Percentiles rank a stretch among this genome's conserved stretches.
These are phyloP conservation scores for Blastomyces gilchristii DNA, from an alignment of 2,329 filamentous ascomycete species.

Conservation along the genomic window DNA sequence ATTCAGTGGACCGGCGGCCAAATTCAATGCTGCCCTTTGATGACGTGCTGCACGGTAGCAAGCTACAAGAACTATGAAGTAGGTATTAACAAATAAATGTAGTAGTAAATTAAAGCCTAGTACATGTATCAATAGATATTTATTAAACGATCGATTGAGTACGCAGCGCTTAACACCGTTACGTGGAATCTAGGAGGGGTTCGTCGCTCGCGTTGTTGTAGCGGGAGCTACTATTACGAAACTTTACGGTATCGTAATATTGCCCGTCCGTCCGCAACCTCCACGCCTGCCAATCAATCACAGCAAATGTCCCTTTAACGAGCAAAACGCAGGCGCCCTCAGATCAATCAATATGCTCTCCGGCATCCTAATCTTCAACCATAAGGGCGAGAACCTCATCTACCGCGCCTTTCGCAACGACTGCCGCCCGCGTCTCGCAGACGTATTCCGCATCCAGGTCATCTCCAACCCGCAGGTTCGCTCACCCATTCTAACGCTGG, in stretches of 20 bases:
- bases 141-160: neutral
- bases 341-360: slow-evolving; percentile 58
- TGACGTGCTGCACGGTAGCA: neutral
- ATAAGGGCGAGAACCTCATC: slow-evolving; percentile 99
- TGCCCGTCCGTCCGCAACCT: neutral
- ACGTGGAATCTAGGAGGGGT: too few relatives aligned
- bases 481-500: slow-evolving; percentile 91
- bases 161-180: neutral
- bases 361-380: slow-evolving; percentile 95
- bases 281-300: neutral
- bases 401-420: slow-evolving; percentile 98
- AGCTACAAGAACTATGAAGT: neutral
- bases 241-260: slow-evolving; percentile 4
- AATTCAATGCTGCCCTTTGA: neutral
- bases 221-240: neutral
- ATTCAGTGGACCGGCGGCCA: neutral
- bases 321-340: neutral
- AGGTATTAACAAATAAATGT: neutral
- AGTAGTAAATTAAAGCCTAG: neutral
- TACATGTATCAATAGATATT: neutral
- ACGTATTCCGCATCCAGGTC: slow-evolving; percentile 98
- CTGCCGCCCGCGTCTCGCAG: slow-evolving; percentile 90
- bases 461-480: slow-evolving; percentile 97
- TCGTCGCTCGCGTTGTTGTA: neutral
- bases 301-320: neutral